phyloP scores from a whole-genome alignment of 352 stramenopile species.

The Globisporangium sylvaticum region DNA sequence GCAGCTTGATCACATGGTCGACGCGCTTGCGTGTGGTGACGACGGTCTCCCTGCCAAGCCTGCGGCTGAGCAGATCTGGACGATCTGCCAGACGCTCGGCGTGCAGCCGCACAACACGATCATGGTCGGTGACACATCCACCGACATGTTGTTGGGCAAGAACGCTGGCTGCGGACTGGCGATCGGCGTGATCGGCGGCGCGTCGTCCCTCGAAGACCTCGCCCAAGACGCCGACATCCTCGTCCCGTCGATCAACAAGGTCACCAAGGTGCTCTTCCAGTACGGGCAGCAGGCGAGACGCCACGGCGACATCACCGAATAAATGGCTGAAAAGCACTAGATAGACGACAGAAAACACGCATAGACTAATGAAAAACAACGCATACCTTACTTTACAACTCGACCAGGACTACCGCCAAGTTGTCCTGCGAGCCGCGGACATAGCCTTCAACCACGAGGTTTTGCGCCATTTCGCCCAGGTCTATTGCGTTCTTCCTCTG shows the following conservation, averaged over 20 bases:
- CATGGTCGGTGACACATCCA: conserved; percentile 87
- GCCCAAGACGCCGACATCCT: conserved; percentile 81
- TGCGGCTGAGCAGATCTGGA: conserved; percentile 82
- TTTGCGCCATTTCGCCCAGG: conserved; percentile 72
- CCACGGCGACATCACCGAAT: conserved; percentile 32
- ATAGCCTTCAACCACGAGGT: conserved; percentile 90
- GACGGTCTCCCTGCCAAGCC: conserved; percentile 82
- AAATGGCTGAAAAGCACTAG: not conserved
- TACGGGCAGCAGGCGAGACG: conserved; percentile 73
- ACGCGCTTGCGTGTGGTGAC: conserved; percentile 74
- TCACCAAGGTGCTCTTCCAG: conserved; percentile 82
- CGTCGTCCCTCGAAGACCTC: conserved; percentile 78
- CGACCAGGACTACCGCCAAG: conserved; percentile 79
- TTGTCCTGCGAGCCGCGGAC: conserved; percentile 95
- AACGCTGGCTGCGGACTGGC: conserved; percentile 75
- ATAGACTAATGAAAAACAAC: not conserved
- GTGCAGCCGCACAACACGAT: conserved; percentile 84
- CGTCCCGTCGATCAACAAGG: conserved; percentile 69
- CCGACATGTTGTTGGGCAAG: conserved; percentile 77
- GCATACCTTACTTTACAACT: conserved; percentile 1
- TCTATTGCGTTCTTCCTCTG: conserved; percentile 19
- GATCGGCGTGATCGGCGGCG: conserved; percentile 74
- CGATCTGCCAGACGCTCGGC: conserved; percentile 69
- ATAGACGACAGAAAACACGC: not conserved
- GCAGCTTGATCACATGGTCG: conserved; percentile 69